phyloP scores from a whole-genome alignment of 139 green algal species.

The Mychonastes homosphaera region DNA sequence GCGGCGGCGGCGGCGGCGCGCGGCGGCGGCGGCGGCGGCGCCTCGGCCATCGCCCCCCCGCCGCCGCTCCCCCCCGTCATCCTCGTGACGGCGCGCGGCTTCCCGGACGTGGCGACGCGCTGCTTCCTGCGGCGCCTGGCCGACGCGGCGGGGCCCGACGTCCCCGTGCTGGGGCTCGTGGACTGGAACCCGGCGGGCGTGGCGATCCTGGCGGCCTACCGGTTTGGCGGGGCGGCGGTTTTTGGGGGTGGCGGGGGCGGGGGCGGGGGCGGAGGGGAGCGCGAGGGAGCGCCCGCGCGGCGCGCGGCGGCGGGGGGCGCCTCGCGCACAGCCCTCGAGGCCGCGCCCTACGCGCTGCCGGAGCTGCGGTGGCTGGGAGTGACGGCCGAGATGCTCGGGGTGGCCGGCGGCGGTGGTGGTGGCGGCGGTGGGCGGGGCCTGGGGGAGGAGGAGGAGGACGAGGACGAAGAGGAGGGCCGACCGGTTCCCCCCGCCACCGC shows the following conservation, averaged over 20 bases:
- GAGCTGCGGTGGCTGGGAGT: constrained; percentile 66
- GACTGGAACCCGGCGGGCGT: constrained; percentile 78
- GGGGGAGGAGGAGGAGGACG: no score
- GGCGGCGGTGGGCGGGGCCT: no score
- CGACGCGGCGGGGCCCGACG: constrained; percentile 6
- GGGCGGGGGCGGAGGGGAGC: not conserved
- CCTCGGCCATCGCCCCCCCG: not conserved
- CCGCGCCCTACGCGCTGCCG: constrained; percentile 53
- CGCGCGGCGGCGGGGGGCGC: no score
- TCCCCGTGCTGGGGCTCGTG: constrained; percentile 57
- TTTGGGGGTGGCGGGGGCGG: not conserved
- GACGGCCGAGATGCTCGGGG: constrained; percentile 35
- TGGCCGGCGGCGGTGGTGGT: no score
- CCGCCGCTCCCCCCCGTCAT: constrained; percentile 37
- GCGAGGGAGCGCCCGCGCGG: no score
- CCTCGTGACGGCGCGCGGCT: constrained; percentile 70
- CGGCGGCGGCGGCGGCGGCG: not conserved
- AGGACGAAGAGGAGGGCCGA: no score
- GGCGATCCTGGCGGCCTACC: constrained; percentile 59
- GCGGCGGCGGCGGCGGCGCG: not conserved
- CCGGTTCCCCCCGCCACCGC: no score
- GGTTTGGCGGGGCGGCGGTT: constrained; percentile 43
- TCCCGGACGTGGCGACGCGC: constrained; percentile 70
- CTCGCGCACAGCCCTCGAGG: no score
- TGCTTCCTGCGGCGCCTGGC: constrained; percentile 32